Percentiles rank a stretch among this genome's conserved stretches.
Evolutionary conservation across 441 rosid species (phyloP).

Genomic region (Pelargonium cotyledonis): DNA sequence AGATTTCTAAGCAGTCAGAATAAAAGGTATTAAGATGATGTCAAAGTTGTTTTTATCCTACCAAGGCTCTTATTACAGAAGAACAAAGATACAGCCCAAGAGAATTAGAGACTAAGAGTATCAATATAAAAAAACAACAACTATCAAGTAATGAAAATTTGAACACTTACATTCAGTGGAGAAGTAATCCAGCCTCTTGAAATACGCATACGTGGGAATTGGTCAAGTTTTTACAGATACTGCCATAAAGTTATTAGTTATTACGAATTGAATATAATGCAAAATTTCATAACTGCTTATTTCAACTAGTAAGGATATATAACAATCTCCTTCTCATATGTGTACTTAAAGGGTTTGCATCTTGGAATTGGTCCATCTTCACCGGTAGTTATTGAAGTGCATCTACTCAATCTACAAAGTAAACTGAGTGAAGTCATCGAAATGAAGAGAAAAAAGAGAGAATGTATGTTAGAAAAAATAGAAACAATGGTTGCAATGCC

Average conservation of each 20-base stretch:
- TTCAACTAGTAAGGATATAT: slow-evolving; percentile 61
- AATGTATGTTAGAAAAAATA: neutral
- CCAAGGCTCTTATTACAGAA: too few relatives aligned
- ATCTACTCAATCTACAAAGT: slow-evolving; percentile 57
- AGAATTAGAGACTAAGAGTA: too few relatives aligned
- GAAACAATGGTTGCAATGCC: neutral
- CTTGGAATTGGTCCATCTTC: slow-evolving; percentile 95
- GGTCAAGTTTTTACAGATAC: slow-evolving; percentile 48
- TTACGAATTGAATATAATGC: slow-evolving; percentile 6
- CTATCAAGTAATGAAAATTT: slow-evolving; percentile 1
- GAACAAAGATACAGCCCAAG: too few relatives aligned
- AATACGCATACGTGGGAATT: slow-evolving; percentile 77
- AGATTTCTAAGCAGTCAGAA: too few relatives aligned
- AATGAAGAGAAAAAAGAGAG: neutral
- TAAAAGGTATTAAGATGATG: too few relatives aligned
- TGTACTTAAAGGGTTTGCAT: slow-evolving; percentile 91
- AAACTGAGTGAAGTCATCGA: slow-evolving; percentile 12
- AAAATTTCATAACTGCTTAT: slow-evolving; percentile 2
- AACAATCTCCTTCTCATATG: slow-evolving; percentile 92
- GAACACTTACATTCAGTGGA: slow-evolving; percentile 70
- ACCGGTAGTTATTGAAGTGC: slow-evolving; percentile 74
- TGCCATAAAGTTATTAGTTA: neutral
- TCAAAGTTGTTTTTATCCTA: too few relatives aligned
- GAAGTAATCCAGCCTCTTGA: slow-evolving; percentile 93
- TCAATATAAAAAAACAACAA: neutral